Conservation (phyloP, 2,329 filamentous ascomycete species). For the Pseudonectria buxi region DNA sequence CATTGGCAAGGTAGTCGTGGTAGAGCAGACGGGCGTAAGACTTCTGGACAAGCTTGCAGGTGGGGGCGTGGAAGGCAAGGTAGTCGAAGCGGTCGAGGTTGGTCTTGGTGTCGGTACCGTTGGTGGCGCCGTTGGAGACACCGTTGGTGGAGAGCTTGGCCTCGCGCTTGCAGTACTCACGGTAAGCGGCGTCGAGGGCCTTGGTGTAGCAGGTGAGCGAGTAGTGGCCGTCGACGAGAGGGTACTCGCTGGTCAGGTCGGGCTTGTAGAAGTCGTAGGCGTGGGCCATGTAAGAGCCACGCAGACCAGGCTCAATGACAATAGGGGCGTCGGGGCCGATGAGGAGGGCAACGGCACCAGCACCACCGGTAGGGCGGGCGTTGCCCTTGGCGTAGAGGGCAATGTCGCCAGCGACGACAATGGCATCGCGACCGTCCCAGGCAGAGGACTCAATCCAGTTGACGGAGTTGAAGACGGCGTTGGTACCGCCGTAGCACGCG, state of each 20-base stretch:
- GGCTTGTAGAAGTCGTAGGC: conserved; percentile 90
- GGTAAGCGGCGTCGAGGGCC: conserved; percentile 75
- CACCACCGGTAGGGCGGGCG: conserved; percentile 74
- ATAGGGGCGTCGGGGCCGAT: conserved; percentile 73
- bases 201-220: conserved; percentile 76
- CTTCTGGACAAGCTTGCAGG: conserved; percentile 82
- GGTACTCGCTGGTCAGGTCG: conserved; percentile 80
- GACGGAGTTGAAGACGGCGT: conserved; percentile 73
- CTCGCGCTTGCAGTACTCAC: conserved; percentile 72
- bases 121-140: conserved; percentile 39
- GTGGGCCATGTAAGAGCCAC: conserved; percentile 75
- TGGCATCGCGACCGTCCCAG: conserved; percentile 77
- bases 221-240: conserved; percentile 77
- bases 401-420: conserved; percentile 77
- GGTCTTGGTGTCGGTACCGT: conserved; percentile 51
- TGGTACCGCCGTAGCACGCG: conserved; percentile 82
- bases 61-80: conserved; percentile 75
- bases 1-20: conserved; percentile 74
- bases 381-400: conserved; percentile 79
- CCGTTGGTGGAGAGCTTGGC: conserved; percentile 50
- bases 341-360: conserved; percentile 71
- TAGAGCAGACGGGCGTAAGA: conserved; percentile 78
- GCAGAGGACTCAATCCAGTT: conserved; percentile 84
- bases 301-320: conserved; percentile 70
- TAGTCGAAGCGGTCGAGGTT: conserved; percentile 77